Percentiles rank a stretch among this genome's conserved stretches.
Conservation (phyloP, 768 basidiomycete genomes). For the Myochromella boudieri region DNA sequence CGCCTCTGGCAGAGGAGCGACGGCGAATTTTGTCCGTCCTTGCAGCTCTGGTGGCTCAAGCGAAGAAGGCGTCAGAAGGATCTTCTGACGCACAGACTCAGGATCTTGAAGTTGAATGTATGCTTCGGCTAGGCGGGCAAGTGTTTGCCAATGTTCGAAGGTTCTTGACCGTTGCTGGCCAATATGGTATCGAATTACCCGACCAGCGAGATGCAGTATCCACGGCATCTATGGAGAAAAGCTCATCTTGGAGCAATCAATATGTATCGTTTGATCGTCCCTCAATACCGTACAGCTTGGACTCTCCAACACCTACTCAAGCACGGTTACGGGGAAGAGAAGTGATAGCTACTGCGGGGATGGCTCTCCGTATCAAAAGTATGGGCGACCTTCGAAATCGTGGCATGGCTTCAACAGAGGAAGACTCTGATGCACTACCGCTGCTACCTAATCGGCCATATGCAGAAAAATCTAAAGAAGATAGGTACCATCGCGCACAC, state of each 20-base stretch:
- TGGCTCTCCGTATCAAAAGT: slow-evolving; percentile 48
- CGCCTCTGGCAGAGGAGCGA: slow-evolving; percentile 71
- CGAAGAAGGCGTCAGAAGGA: slow-evolving; percentile 64
- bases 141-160: slow-evolving; percentile 79
- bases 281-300: slow-evolving; percentile 22
- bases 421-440: slow-evolving; percentile 36
- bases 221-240: slow-evolving; percentile 29
- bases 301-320: slow-evolving; percentile 34
- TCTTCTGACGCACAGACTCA: slow-evolving; percentile 42
- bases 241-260: slow-evolving; percentile 26
- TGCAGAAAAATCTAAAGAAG: slow-evolving; percentile 11
- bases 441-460: slow-evolving; percentile 31
- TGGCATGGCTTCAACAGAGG: slow-evolving; percentile 23
- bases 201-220: slow-evolving; percentile 39
- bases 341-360: slow-evolving; percentile 26
- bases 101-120: slow-evolving; percentile 63
- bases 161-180: slow-evolving; percentile 75
- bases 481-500: slow-evolving; percentile 29
- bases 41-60: slow-evolving; percentile 78
- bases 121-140: slow-evolving; percentile 79
- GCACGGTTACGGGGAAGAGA: slow-evolving; percentile 22
- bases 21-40: slow-evolving; percentile 81
- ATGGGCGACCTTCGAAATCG: slow-evolving; percentile 47
- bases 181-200: slow-evolving; percentile 72
- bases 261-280: slow-evolving; percentile 29